Conservation (phyloP, 1,284 basidiomycete genomes). For the Rhodotorula sp. region DNA sequence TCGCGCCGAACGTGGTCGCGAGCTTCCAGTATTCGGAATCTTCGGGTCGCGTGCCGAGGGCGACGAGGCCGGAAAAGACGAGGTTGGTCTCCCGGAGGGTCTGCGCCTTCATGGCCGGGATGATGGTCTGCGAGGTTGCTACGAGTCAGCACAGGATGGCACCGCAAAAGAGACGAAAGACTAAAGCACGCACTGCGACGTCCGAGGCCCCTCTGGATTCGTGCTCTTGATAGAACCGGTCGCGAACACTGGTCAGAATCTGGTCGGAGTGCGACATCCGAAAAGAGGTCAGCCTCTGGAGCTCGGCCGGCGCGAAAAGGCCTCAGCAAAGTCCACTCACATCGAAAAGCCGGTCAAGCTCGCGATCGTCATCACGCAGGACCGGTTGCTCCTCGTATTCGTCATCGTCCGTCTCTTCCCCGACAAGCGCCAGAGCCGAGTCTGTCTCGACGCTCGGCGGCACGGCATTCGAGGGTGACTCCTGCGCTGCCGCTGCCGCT, state of each 20-base stretch:
- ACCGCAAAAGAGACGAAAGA: neutral
- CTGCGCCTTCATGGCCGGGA: conserved; percentile 71
- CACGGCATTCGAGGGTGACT: no score
- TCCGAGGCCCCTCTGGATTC: conserved; percentile 42
- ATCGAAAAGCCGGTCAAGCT: conserved; percentile 70
- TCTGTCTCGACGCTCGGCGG: neutral
- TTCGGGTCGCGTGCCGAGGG: conserved; percentile 58
- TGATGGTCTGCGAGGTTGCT: conserved; percentile 59
- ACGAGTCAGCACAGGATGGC: neutral
- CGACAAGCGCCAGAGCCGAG: conserved; percentile 50
- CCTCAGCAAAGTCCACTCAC: conserved; percentile 53
- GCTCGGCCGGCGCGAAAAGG: neutral
- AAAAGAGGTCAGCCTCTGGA: neutral
- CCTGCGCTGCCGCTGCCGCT: no score
- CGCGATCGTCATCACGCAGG: conserved; percentile 82
- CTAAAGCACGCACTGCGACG: conserved; percentile 19
- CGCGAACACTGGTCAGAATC: conserved; percentile 52
- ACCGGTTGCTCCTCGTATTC: conserved; percentile 60
- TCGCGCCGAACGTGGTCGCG: conserved; percentile 84
- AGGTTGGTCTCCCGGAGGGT: conserved; percentile 75
- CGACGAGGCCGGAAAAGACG: conserved; percentile 90
- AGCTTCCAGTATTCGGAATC: conserved; percentile 82
- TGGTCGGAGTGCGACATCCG: neutral
- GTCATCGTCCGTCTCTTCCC: conserved; percentile 53
- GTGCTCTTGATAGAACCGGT: conserved; percentile 54